Conservation (phyloP, 805 yeast genomes). For the Candida suzukii region DNA sequence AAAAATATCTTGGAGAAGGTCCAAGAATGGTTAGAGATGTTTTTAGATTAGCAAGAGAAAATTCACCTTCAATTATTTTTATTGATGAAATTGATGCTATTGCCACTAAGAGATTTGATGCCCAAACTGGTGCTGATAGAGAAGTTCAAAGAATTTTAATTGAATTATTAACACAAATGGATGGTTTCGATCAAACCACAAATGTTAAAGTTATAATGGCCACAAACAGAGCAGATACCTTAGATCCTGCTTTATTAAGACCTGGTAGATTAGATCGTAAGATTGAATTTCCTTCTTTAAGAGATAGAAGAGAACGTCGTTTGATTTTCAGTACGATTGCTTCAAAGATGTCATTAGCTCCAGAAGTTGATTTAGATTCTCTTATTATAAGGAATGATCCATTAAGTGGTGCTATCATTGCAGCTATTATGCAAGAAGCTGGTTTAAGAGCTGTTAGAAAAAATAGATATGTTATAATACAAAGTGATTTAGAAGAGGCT, state of each 20-base stretch:
- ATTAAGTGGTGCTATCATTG: conserved; percentile 92
- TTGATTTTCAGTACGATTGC: conserved; percentile 94
- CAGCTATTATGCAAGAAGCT: conserved; percentile 99
- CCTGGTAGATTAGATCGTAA: conserved; percentile 98
- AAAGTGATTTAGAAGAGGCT: conserved; percentile 95
- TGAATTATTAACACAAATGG: conserved; percentile 97
- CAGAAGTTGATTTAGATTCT: conserved; percentile 94
- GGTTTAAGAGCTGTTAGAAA: conserved; percentile 98
- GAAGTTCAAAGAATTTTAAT: conserved; percentile 97
- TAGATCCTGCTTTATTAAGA: conserved; percentile 96
- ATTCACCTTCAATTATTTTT: conserved; percentile 93
- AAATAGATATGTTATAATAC: conserved; percentile 93
- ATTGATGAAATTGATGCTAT: conserved; percentile 99
- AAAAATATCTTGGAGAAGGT: conserved; percentile 97
- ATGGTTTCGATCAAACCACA: conserved; percentile 93
- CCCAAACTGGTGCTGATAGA: conserved; percentile 99
- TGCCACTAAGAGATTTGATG: conserved; percentile 98
- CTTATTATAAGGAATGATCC: conserved; percentile 95
- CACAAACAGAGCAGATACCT: conserved; percentile 97
- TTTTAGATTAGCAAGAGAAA: conserved; percentile 93
- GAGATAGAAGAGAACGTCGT: conserved; percentile 97
- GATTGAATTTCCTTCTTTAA: conserved; percentile 92
- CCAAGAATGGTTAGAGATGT: conserved; percentile 99
- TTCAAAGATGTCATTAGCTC: conserved; percentile 95
- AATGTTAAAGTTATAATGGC: conserved; percentile 99